Evolutionary conservation across 495 filamentous ascomycete species (phyloP).

Genomic region (Collariella sp.): DNA sequence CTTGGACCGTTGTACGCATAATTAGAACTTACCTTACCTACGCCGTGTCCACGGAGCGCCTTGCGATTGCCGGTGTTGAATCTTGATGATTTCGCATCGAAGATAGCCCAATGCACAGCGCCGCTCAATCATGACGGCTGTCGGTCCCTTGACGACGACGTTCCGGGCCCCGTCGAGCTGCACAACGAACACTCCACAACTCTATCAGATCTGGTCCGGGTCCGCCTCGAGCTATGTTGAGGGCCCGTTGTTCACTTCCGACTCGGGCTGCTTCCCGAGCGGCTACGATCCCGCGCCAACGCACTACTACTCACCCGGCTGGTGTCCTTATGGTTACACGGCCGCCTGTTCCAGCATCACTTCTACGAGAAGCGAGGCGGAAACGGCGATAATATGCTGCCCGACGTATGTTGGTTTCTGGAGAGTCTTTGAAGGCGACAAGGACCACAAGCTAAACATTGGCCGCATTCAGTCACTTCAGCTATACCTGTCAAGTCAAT

Average conservation of each 20-base stretch:
- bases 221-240: slow-evolving; percentile 17
- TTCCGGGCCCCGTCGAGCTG: slow-evolving; percentile 24
- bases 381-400: slow-evolving; percentile 25
- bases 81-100: slow-evolving; percentile 15
- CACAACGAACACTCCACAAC: slow-evolving; percentile 15
- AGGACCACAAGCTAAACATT: neutral
- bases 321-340: slow-evolving; percentile 27
- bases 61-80: neutral
- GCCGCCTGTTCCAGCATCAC: slow-evolving; percentile 21
- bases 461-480: slow-evolving; percentile 8
- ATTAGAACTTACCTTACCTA: neutral
- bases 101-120: slow-evolving; percentile 10
- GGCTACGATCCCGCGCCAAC: slow-evolving; percentile 23
- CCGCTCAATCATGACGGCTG: slow-evolving; percentile 23
- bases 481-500: slow-evolving; percentile 16
- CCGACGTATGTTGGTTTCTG: slow-evolving; percentile 20
- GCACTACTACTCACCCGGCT: slow-evolving; percentile 28
- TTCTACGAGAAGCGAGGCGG: slow-evolving; percentile 7
- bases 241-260: slow-evolving; percentile 20
- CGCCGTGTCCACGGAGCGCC: neutral
- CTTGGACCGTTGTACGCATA: too few species aligned
- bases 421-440: neutral
- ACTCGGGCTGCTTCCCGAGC: slow-evolving; percentile 21
- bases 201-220: slow-evolving; percentile 20
- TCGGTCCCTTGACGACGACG: slow-evolving; percentile 28